Evolutionary conservation across 768 basidiomycete genomes (phyloP).

Genomic region (Hypsizygus marmoreus): DNA sequence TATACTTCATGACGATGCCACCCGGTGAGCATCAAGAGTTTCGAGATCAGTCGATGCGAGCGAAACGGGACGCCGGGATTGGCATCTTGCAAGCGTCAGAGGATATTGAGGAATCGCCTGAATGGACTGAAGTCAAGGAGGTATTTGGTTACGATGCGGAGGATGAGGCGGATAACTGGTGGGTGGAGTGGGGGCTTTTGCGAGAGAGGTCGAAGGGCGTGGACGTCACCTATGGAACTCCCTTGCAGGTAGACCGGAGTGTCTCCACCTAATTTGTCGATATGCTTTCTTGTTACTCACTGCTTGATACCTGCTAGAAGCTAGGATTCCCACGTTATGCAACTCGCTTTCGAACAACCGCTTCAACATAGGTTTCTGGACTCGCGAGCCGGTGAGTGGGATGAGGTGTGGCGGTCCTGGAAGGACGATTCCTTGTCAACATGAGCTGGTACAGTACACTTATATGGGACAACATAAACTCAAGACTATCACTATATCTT

Average conservation of each 20-base stretch:
- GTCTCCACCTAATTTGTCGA: conserved; percentile 4
- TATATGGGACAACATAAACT: no score
- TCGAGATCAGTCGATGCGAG: conserved; percentile 42
- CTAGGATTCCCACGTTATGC: not conserved
- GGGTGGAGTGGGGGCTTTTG: conserved; percentile 54
- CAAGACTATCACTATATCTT: no score
- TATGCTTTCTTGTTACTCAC: not conserved
- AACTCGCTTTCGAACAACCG: not conserved
- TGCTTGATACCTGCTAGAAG: not conserved
- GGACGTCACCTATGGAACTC: conserved; percentile 11
- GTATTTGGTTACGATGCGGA: conserved; percentile 57
- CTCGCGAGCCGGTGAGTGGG: no score
- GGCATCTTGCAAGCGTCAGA: conserved; percentile 13
- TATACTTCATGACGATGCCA: conserved; percentile 47
- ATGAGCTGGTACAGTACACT: no score
- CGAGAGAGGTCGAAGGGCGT: conserved; percentile 35
- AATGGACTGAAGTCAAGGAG: conserved; percentile 50
- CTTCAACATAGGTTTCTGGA: no score
- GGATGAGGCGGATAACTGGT: conserved; percentile 64
- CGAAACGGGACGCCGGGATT: conserved; percentile 27
- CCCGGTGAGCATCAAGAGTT: conserved; percentile 39
- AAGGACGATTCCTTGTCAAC: no score
- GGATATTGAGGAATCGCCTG: conserved; percentile 16
- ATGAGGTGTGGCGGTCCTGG: no score
- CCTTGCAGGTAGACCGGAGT: conserved; percentile 8